Percentiles rank a stretch among this genome's conserved stretches.
Conservation (phyloP, 108 stramenopile species). For the Pseudonitzschia multiseries region DNA sequence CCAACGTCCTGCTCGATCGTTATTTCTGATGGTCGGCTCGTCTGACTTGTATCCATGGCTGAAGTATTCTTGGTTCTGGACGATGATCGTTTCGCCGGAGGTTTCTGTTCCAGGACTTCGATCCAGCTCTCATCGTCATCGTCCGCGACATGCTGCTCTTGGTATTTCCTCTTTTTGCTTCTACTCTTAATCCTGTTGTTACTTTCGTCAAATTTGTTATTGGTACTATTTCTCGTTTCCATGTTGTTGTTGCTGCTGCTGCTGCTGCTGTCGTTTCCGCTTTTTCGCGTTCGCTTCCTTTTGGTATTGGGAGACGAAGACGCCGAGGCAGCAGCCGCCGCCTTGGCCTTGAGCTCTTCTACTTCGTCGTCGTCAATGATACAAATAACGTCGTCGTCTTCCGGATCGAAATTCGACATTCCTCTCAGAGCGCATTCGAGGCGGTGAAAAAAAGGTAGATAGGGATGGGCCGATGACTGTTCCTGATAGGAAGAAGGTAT, state of each 20-base stretch:
- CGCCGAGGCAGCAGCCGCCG: neutral
- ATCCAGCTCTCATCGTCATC: conserved; percentile 32
- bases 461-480: conserved; percentile 81
- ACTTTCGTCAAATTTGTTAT: neutral
- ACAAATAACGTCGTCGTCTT: conserved; percentile 85
- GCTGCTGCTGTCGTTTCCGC: neutral
- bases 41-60: neutral
- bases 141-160: neutral
- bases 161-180: neutral
- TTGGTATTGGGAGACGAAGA: conserved; percentile 2
- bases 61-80: neutral
- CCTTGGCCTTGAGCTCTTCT: conserved; percentile 39
- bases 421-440: conserved; percentile 75
- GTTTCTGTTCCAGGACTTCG: conserved; percentile 36
- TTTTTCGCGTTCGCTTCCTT: conserved; percentile 8
- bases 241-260: too few relatives aligned
- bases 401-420: conserved; percentile 82
- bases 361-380: conserved; percentile 72
- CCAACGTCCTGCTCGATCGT: neutral
- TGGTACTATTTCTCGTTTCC: too few relatives aligned
- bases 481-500: conserved; percentile 88
- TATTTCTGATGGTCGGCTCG: neutral
- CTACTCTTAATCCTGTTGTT: neutral
- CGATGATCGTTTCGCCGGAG: conserved; percentile 11
- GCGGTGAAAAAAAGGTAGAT: conserved; percentile 87